Evolutionary conservation across 2,329 filamentous ascomycete species (phyloP).

Genomic region (Monosporascus sp.): DNA sequence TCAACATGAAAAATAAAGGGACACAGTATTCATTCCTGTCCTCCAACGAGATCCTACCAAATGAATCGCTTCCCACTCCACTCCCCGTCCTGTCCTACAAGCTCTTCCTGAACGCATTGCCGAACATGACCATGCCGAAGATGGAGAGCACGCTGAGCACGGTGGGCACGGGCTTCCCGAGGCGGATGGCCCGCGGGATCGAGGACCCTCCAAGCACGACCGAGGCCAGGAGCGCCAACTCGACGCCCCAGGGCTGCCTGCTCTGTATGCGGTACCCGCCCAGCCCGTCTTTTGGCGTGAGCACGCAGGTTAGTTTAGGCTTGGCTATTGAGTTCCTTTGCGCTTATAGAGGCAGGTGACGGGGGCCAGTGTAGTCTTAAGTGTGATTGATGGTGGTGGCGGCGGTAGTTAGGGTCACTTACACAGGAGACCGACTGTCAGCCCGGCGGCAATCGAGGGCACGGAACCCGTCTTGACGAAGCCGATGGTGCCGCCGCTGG

Average conservation of each 20-base stretch:
- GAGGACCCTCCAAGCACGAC: constrained; percentile 77
- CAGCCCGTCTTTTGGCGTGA: constrained; percentile 55
- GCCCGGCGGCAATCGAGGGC: constrained; percentile 79
- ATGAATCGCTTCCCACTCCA: neutral
- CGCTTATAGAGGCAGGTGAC: neutral
- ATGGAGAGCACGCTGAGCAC: constrained; percentile 73
- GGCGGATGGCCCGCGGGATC: constrained; percentile 79
- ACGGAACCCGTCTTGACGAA: constrained; percentile 80
- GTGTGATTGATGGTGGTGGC: neutral
- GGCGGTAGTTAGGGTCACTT: constrained; percentile 20
- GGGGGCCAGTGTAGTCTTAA: neutral
- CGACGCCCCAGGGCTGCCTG: constrained; percentile 73
- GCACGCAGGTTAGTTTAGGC: constrained; percentile 3
- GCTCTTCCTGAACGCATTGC: constrained; percentile 54
- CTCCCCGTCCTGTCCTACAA: constrained; percentile 22
- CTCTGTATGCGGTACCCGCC: constrained; percentile 77
- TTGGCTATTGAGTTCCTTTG: neutral
- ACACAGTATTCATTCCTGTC: too few relatives aligned
- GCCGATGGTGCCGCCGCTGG: constrained; percentile 80
- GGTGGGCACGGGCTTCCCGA: constrained; percentile 77
- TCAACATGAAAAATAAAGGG: too few relatives aligned
- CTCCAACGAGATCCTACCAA: neutral
- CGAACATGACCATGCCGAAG: constrained; percentile 76
- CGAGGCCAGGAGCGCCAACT: constrained; percentile 84
- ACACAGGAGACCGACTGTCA: constrained; percentile 69